Evolutionary conservation across 1,139 yeast species (phyloP), one percentile per base, ranked within the genome.

Genomic region (Saccharomyces pastorianus): DNA sequence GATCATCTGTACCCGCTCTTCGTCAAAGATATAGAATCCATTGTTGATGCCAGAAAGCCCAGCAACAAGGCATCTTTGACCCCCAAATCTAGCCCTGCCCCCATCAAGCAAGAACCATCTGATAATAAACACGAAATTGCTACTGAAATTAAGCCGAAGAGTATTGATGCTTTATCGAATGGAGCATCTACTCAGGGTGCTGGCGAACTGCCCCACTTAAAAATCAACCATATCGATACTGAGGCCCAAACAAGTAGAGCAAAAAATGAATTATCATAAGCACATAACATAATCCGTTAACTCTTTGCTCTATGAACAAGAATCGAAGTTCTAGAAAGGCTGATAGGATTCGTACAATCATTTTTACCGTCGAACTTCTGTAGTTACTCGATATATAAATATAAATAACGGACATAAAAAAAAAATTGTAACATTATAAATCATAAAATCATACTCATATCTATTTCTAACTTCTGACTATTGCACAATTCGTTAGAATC

Each of bases 1-100:
- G 96, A 90, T 67, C 70, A 85, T 60, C 77, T 91, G 60, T 90
- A 88, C 68, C 97, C 97, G 1, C 76, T 90, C 59, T 89, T 90
- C 72, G 96, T 89, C 48, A 81, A 88, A 60, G 96, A 90, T 70
- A 61, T 61, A 25, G 56, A 56, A 28, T 44, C 52, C 31, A 31
- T 51, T 4, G 46, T 48, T 14, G 44, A 38, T 38, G 25, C 48
- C 17, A 46, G 29, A 49, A 29, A n/a, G 49, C 46, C 14, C 49
- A 26, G 20, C 3, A 6, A 7, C 11, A 41, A 48, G 13, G 47
- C 17, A 14, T 29, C 48, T n/a, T 13, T 44, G 25, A 44, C 48
- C n/a, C 51, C 51, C 6, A 20, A 38, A 9, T 9, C 26, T 20
- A 38, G 20, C 13, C 44, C 26, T 38, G 23, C 25, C 11, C 17